Conservation (phyloP, 495 filamentous ascomycete genomes). For the Neurospora tetrasperma region DNA sequence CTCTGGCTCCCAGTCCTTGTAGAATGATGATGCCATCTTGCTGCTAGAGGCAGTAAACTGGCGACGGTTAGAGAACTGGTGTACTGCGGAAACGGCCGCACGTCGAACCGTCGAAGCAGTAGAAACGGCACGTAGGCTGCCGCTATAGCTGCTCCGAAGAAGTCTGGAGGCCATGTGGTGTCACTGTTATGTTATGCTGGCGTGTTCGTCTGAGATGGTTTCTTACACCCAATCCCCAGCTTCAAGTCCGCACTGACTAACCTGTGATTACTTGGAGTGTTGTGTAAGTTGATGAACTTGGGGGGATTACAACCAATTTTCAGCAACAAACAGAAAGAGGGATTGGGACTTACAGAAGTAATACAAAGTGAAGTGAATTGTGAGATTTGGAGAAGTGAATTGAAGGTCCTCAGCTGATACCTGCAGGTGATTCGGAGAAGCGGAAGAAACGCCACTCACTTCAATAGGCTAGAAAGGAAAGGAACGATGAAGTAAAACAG, state of each 20-base stretch:
- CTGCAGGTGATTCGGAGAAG: not conserved
- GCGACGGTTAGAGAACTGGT: constrained; percentile 10
- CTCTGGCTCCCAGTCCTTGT: constrained; percentile 60
- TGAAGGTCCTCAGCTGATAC: not conserved
- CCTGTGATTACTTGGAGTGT: not conserved
- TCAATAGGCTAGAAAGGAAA: not conserved
- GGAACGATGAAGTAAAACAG: not conserved
- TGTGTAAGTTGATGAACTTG: not conserved
- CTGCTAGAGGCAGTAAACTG: constrained; percentile 19
- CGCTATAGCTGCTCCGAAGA: not conserved
- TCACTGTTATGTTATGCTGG: not conserved
- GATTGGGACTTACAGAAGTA: not conserved
- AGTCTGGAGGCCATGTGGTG: not conserved
- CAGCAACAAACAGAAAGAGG: not conserved
- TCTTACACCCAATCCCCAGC: not conserved
- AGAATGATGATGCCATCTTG: constrained; percentile 40
- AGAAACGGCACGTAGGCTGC: not conserved
- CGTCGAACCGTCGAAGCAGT: not conserved
- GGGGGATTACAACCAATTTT: not conserved
- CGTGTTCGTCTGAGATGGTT: not conserved
- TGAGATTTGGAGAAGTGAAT: not conserved
- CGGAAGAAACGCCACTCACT: not conserved
- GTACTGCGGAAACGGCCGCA: not conserved
- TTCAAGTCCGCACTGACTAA: not conserved
- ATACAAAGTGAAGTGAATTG: not conserved